A percentile compares a stretch with the other conserved stretches of the same genome.
phyloP scores from a whole-genome alignment of 208 protist species.

The Leishmania major region DNA sequence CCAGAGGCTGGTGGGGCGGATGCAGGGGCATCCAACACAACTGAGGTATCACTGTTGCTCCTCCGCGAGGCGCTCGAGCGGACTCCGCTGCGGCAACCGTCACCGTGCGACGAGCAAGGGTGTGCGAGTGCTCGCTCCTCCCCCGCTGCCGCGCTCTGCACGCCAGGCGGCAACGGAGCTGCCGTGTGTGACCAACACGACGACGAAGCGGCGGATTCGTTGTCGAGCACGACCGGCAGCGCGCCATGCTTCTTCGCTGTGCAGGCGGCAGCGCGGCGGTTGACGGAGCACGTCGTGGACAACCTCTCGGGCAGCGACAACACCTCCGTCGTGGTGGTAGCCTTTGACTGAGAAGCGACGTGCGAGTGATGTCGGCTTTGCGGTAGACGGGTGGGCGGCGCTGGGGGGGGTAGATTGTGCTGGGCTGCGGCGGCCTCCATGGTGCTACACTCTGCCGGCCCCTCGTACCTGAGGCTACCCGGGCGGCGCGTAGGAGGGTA shows the following conservation, averaged over 20 bases:
- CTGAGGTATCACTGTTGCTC: neutral
- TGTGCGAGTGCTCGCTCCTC: neutral
- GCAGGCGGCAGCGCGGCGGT: slow-evolving; percentile 25
- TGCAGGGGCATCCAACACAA: neutral
- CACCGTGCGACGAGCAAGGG: neutral
- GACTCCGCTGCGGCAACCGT: slow-evolving; percentile 12
- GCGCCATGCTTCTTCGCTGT: slow-evolving; percentile 7
- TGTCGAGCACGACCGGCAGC: neutral
- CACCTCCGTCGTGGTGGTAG: slow-evolving; percentile 50
- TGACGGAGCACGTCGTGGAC: slow-evolving; percentile 53
- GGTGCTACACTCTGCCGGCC: too few relatives aligned
- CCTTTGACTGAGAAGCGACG: slow-evolving; percentile 27
- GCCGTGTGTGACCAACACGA: neutral
- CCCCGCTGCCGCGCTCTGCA: neutral
- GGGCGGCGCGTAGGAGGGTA: neutral
- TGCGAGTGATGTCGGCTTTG: neutral
- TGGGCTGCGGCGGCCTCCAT: neutral
- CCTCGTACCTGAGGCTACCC: too few relatives aligned
- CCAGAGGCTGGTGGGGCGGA: neutral
- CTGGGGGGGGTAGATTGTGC: neutral
- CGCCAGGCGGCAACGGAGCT: slow-evolving; percentile 7
- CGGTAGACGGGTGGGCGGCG: neutral
- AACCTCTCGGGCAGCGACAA: slow-evolving; percentile 47
- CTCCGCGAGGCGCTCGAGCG: neutral
- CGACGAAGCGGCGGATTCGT: neutral